phyloP scores from a whole-genome alignment of 176 grass and related monocot genomes.

The Miscanthus lutarioriparius region DNA sequence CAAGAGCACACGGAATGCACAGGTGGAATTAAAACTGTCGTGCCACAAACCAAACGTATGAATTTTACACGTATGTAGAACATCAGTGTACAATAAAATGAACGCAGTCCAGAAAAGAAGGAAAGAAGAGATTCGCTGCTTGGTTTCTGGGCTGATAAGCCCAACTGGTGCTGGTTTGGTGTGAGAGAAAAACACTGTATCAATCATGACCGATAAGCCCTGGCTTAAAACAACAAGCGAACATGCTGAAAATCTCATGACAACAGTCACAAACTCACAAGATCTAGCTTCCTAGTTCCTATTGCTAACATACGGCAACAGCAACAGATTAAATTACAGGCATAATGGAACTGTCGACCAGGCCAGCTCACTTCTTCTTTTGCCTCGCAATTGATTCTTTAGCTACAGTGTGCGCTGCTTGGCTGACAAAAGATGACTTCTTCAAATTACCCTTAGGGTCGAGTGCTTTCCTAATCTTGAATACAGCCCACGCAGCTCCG shows the following conservation, averaged over 20 bases:
- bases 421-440: conserved; percentile 59
- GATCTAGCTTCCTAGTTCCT: background rate
- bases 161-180: too few relatives aligned
- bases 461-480: conserved; percentile 90
- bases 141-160: too few relatives aligned
- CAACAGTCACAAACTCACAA: background rate
- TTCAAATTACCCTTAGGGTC: conserved; percentile 78
- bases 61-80: conserved; percentile 8
- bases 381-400: conserved; percentile 49
- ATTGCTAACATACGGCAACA: background rate
- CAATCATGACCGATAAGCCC: too few relatives aligned
- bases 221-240: too few relatives aligned
- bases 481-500: conserved; percentile 91
- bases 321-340: background rate
- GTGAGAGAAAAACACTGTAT: too few relatives aligned
- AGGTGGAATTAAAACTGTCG: background rate
- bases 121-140: background rate
- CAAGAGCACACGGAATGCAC: background rate
- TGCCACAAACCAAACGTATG: background rate
- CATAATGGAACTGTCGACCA: background rate
- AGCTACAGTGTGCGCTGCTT: conserved; percentile 60
- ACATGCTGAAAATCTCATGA: background rate
- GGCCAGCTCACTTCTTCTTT: conserved; percentile 42
- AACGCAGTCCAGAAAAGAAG: background rate
- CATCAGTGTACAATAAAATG: background rate